Conservation (phyloP, 2,329 filamentous ascomycete species). For the Coniochaeta sp. region DNA sequence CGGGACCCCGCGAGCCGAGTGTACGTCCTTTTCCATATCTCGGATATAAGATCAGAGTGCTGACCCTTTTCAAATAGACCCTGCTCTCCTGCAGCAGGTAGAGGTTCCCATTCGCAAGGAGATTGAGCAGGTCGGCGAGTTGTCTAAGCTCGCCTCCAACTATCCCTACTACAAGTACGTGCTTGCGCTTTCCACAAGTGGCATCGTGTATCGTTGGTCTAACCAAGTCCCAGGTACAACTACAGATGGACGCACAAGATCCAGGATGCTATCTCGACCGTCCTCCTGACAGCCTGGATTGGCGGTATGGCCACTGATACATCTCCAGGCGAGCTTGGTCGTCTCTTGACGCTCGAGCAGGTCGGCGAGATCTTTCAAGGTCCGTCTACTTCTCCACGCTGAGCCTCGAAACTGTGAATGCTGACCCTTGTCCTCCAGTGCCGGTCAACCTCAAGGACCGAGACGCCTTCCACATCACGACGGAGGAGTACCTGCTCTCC, state of each 20-base stretch:
- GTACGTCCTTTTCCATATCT: conserved; percentile 20
- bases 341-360: conserved; percentile 80
- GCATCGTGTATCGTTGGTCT: not conserved
- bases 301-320: conserved; percentile 57
- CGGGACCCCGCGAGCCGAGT: conserved; percentile 63
- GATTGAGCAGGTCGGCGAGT: conserved; percentile 60
- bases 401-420: not conserved
- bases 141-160: conserved; percentile 68
- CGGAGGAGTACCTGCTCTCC: conserved; percentile 92
- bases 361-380: conserved; percentile 65
- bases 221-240: conserved; percentile 54
- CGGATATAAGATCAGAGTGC: not conserved
- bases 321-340: conserved; percentile 48
- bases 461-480: conserved; percentile 89
- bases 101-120: conserved; percentile 67
- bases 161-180: conserved; percentile 91
- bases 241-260: conserved; percentile 75
- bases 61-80: conserved; percentile 43
- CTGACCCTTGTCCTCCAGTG: conserved; percentile 41
- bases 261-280: conserved; percentile 64
- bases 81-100: conserved; percentile 60
- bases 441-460: conserved; percentile 85
- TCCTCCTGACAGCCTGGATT: conserved; percentile 64
- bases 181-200: not conserved
- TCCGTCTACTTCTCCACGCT: not conserved